Base-by-base conservation (phyloP, 164 flowering plant genomes). In the Malania oleifera region DNA sequence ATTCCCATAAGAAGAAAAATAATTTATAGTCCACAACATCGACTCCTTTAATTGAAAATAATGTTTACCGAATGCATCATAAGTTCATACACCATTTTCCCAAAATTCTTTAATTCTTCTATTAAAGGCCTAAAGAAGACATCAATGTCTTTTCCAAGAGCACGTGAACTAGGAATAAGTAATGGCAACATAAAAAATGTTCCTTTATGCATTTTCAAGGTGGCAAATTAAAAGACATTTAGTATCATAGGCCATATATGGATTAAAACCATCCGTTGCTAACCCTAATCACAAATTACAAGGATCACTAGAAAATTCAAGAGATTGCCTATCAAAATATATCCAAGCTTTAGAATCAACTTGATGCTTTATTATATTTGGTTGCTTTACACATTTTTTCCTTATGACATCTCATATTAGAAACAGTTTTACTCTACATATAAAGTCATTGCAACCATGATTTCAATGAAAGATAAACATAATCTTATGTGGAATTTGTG, bases 1-100 rank as follows among this genome's bases (percentile, higher is more conserved):
- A n/a, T 37, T 54, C n/a, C n/a, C 68, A 67, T 67, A 67, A 2
- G 62, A 65, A 0, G 68, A 59, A 34, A 75, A 75, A 22, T 75
- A 67, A 57, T 45, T 75, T 6, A 75, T 72, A 0, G 61, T 72
- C 71, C 73, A 71, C 15, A 72, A 9, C 2, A 72, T 0, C 0
- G 67, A 44, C 12, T n/a, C n/a, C n/a, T n/a, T n/a, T n/a, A n/a
- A n/a, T n/a, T n/a, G n/a, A n/a, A n/a, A n/a, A n/a, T n/a, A n/a
- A n/a, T 54, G 11, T 2, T 34, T 7, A 7, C 2, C n/a, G 0
- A 4, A 43, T 0, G 53, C 68, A 71, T 74, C 70, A 47, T 45
- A 67, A 9, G 61, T 44, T 0, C 10, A 7, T 0, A 70, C 5
- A 0, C 67, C 66, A 18, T 18, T 15, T 2, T 40, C 38, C 66